These are phyloP conservation scores for Talaromyces borbonicus DNA, from an alignment of 495 filamentous ascomycete genomes.

Conservation along the genomic window DNA sequence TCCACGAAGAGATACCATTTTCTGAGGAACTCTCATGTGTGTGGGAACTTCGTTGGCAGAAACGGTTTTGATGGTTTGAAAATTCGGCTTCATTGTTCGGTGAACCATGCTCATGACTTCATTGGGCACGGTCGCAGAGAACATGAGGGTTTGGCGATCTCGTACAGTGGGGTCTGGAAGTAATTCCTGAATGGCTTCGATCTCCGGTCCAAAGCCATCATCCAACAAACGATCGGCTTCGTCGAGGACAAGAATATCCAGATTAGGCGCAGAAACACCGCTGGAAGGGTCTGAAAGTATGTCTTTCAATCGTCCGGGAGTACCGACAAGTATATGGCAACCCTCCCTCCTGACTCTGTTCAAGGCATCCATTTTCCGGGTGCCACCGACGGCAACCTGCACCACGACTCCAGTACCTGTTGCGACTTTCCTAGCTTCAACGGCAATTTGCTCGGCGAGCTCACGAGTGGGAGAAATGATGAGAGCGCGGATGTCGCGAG, in stretches of 20 bases:
- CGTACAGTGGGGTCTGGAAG: conserved; percentile 53
- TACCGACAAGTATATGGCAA: conserved; percentile 85
- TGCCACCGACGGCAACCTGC: conserved; percentile 85
- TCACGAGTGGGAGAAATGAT: conserved; percentile 93
- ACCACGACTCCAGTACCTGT: conserved; percentile 58
- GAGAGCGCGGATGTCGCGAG: conserved; percentile 72
- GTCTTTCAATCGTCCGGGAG: conserved; percentile 82
- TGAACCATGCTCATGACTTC: conserved; percentile 75
- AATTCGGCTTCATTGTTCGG: conserved; percentile 56
- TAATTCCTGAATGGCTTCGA: conserved; percentile 54
- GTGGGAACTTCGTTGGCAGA: conserved; percentile 70
- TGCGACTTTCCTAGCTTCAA: conserved; percentile 66
- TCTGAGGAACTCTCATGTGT: conserved; percentile 75
- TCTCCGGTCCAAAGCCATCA: conserved; percentile 73
- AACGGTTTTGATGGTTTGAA: conserved; percentile 78
- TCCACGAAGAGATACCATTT: conserved; percentile 50
- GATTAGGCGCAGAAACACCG: conserved; percentile 59
- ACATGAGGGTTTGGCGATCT: conserved; percentile 81
- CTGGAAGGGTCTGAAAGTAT: conserved; percentile 59
- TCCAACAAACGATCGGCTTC: conserved; percentile 92
- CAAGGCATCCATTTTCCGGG: conserved; percentile 57
- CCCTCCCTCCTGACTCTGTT: conserved; percentile 54
- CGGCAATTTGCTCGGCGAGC: conserved; percentile 87
- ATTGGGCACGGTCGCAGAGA: conserved; percentile 81
- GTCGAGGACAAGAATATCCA: conserved; percentile 79